Evolutionary conservation across 345 rosid genomes (phyloP).

Genomic region (Hypericum androsaemum): DNA sequence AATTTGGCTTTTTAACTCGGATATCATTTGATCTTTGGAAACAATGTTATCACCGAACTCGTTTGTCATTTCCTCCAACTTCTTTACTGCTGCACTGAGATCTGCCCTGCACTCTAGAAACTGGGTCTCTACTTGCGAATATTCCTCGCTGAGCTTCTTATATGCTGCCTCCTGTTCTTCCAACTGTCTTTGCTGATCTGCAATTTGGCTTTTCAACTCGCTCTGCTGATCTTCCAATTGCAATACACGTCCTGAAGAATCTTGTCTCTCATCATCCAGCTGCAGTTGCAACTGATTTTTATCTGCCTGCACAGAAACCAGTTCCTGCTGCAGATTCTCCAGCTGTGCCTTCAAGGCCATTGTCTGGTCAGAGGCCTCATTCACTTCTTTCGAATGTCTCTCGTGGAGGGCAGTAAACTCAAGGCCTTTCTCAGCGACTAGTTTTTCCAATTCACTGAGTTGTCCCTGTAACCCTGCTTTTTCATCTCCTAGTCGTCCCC

Average conservation of each 20-base stretch:
- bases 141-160: too few relatives aligned
- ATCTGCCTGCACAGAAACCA: conserved; percentile 34
- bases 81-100: too few relatives aligned
- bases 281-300: conserved; percentile 34
- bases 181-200: conserved; percentile 32
- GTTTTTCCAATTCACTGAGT: conserved; percentile 27
- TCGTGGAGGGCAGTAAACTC: conserved; percentile 37
- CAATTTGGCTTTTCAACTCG: conserved; percentile 31
- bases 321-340: conserved; percentile 36
- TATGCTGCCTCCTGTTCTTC: conserved; percentile 28
- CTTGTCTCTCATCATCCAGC: conserved; percentile 44
- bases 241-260: conserved; percentile 28
- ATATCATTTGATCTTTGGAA: conserved; percentile 35
- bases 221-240: conserved; percentile 32
- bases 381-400: conserved; percentile 23
- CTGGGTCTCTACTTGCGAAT: too few relatives aligned
- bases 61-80: conserved; percentile 9
- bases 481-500: conserved; percentile 13
- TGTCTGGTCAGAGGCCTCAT: conserved; percentile 39
- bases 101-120: too few relatives aligned
- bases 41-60: conserved; percentile 11
- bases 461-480: conserved; percentile 24
- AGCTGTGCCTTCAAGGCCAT: conserved; percentile 30
- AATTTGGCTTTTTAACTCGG: conserved; percentile 31
- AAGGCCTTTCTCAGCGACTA: conserved; percentile 25